Conservation (phyloP, 108 stramenopile genomes). For the Nitzschia inconspicua region DNA sequence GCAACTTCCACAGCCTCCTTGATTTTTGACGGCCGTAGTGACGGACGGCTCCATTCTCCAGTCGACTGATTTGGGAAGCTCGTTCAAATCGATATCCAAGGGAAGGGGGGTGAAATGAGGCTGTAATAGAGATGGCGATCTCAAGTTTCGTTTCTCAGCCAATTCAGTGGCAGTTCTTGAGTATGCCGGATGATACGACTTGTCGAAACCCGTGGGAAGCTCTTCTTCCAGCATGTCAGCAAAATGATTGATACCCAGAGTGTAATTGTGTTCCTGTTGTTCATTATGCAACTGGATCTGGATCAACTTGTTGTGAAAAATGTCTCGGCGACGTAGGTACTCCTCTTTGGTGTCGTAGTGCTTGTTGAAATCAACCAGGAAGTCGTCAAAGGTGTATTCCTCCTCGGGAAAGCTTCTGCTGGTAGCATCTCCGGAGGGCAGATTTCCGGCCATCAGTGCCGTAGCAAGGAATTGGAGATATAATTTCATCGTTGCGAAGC, state of each 20-base stretch:
- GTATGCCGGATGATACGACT: constrained; percentile 13
- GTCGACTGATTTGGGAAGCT: constrained; percentile 71
- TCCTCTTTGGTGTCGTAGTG: constrained; percentile 40
- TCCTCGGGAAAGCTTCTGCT: too few relatives aligned
- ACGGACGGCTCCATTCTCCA: constrained; percentile 67
- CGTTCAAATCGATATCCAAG: neutral
- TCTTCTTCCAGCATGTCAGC: constrained; percentile 54
- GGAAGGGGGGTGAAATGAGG: neutral
- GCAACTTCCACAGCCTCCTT: constrained; percentile 82
- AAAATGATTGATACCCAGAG: constrained; percentile 65
- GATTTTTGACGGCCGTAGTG: constrained; percentile 70
- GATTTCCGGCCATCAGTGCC: too few relatives aligned
- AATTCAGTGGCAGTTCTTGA: neutral
- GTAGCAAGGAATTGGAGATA: too few relatives aligned
- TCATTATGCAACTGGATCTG: constrained; percentile 55
- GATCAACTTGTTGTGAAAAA: constrained; percentile 50
- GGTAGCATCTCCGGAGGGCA: too few relatives aligned
- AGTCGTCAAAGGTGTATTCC: constrained; percentile 46
- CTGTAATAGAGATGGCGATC: neutral
- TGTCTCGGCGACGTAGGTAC: constrained; percentile 32
- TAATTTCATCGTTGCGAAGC: too few relatives aligned
- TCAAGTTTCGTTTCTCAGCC: constrained; percentile 7
- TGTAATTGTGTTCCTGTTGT: constrained; percentile 22
- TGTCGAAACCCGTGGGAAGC: constrained; percentile 55
- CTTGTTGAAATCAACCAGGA: constrained; percentile 42